A percentile compares a stretch with the other conserved stretches of the same genome.
These are phyloP conservation scores for Phytophthora macrochlamydospora DNA, from an alignment of 352 stramenopile genomes.

Conservation along the genomic window DNA sequence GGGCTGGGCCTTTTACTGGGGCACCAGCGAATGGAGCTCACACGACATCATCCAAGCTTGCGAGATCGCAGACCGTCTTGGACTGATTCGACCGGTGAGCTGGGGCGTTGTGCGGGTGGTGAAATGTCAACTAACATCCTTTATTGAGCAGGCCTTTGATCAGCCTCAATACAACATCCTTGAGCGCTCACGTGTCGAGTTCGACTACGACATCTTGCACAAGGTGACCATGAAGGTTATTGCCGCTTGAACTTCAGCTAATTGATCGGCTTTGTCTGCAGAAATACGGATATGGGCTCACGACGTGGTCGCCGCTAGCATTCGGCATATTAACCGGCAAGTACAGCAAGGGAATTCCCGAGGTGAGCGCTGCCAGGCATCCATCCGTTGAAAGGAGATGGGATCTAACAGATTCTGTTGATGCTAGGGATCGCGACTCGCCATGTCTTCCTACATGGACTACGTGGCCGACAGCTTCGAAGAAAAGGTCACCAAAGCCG, in stretches of 20 bases:
- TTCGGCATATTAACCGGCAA: constrained; percentile 75
- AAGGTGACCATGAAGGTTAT: constrained; percentile 18
- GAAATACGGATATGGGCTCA: constrained; percentile 71
- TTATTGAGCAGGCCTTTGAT: constrained; percentile 43
- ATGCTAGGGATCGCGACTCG: constrained; percentile 40
- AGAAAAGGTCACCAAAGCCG: constrained; percentile 31
- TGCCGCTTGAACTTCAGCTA: background rate
- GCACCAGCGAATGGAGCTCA: constrained; percentile 67
- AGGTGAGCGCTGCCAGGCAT: constrained; percentile 12
- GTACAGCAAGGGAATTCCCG: constrained; percentile 65
- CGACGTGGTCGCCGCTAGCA: constrained; percentile 70
- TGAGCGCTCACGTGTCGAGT: constrained; percentile 64
- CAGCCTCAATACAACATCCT: constrained; percentile 30
- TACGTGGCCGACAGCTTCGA: constrained; percentile 41
- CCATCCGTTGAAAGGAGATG: too few species aligned
- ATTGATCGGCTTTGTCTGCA: constrained; percentile 10
- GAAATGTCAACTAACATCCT: background rate
- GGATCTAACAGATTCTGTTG: too few species aligned
- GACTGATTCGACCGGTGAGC: constrained; percentile 40
- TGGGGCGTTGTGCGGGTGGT: background rate
- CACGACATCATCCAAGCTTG: constrained; percentile 66
- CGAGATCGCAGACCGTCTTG: constrained; percentile 48
- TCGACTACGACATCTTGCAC: constrained; percentile 64
- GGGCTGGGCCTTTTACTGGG: too few species aligned
- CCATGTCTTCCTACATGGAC: constrained; percentile 42